These are phyloP conservation scores for Paraphoma sp. DNA, from an alignment of 2,329 filamentous ascomycete species.

Conservation along the genomic window DNA sequence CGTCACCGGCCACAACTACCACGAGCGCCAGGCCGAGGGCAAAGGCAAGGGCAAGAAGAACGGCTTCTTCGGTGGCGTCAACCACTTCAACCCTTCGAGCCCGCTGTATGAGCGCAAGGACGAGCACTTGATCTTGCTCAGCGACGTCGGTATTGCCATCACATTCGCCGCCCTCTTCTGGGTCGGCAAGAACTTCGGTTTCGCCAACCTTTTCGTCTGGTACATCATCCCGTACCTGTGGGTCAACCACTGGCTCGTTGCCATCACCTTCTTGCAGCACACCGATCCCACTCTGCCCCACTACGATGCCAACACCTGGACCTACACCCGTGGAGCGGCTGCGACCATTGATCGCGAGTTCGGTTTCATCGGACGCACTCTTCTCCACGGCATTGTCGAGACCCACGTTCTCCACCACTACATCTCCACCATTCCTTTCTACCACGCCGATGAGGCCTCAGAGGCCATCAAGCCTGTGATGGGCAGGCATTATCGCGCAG, in stretches of 20 bases:
- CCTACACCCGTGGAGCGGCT: conserved; percentile 89
- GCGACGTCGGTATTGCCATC: conserved; percentile 77
- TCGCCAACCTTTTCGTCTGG: conserved; percentile 88
- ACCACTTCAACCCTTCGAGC: conserved; percentile 90
- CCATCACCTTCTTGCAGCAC: conserved; percentile 97
- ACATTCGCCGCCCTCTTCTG: conserved; percentile 67
- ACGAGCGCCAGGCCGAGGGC: conserved; percentile 88
- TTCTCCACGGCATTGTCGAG: conserved; percentile 96
- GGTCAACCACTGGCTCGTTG: conserved; percentile 99
- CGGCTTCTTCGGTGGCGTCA: conserved; percentile 79
- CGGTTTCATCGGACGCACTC: conserved; percentile 88
- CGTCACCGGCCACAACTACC: conserved; percentile 94
- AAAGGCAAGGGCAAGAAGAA: conserved; percentile 93
- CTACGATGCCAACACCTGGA: conserved; percentile 87
- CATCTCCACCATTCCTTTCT: conserved; percentile 94
- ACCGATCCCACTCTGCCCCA: conserved; percentile 93
- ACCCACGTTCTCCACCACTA: conserved; percentile 99
- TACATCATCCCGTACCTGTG: conserved; percentile 94
- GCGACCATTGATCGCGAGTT: conserved; percentile 98
- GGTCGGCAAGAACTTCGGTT: conserved; percentile 80
- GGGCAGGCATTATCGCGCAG: conserved; percentile 91
- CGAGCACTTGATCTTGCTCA: conserved; percentile 83
- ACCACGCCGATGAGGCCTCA: conserved; percentile 91
- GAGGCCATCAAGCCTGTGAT: conserved; percentile 95
- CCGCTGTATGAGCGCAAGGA: conserved; percentile 93